Percentiles rank a stretch among this genome's conserved stretches.
These are phyloP conservation scores for Colletotrichum sp. DNA, from an alignment of 2,329 filamentous ascomycete genomes.

Conservation along the genomic window DNA sequence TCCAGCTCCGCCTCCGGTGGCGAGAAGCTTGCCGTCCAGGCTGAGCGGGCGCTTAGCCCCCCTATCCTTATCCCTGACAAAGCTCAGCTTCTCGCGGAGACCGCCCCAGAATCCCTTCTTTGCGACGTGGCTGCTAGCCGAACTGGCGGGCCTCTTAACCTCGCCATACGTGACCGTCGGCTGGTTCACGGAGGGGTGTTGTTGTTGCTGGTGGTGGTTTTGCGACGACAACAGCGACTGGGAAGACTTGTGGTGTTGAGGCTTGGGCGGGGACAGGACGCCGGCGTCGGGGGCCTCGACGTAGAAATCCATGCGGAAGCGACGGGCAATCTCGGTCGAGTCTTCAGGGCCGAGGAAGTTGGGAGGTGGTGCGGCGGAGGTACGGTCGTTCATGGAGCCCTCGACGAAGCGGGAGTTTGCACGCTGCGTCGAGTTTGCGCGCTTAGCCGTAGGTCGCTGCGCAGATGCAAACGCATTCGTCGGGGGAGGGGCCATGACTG, in stretches of 20 bases:
- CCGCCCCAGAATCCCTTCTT: slow-evolving; percentile 36
- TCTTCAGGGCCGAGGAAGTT: slow-evolving; percentile 62
- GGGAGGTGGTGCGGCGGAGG: slow-evolving; percentile 72
- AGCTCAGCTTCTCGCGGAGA: slow-evolving; percentile 28
- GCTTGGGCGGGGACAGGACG: slow-evolving; percentile 12
- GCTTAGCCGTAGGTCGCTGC: slow-evolving; percentile 13
- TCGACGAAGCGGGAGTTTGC: slow-evolving; percentile 65
- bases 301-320: slow-evolving; percentile 23
- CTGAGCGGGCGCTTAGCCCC: slow-evolving; percentile 23
- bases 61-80: slow-evolving; percentile 23
- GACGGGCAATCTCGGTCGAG: slow-evolving; percentile 27
- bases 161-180: slow-evolving; percentile 15
- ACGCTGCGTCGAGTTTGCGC: slow-evolving; percentile 17
- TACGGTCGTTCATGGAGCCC: slow-evolving; percentile 85
- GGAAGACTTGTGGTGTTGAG: slow-evolving; percentile 9
- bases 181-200: slow-evolving; percentile 4
- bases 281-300: slow-evolving; percentile 23
- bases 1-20: slow-evolving; percentile 6
- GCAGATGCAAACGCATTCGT: neutral
- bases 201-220: slow-evolving; percentile 10
- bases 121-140: slow-evolving; percentile 14
- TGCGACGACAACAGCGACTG: slow-evolving; percentile 5
- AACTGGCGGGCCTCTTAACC: slow-evolving; percentile 18
- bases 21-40: slow-evolving; percentile 22
- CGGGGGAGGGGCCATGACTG: slow-evolving; percentile 1